A percentile compares a stretch with the other conserved stretches of the same genome.
Conservation (phyloP, 2,329 filamentous ascomycete species). For the Trichoderma afroharzianum region DNA sequence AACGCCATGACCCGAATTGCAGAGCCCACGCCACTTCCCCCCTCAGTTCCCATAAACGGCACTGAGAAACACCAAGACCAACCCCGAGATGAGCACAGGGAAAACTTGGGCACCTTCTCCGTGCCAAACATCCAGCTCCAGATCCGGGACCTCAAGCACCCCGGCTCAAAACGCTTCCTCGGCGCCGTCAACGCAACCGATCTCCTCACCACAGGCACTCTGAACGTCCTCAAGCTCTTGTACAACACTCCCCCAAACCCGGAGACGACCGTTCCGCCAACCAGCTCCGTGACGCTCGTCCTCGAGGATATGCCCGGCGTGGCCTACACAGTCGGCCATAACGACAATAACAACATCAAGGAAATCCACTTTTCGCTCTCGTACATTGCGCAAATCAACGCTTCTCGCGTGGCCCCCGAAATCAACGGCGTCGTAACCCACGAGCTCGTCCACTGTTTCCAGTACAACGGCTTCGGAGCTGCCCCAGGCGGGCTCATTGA, state of each 20-base stretch:
- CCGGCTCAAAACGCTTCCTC: conserved; percentile 66
- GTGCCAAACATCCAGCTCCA: conserved; percentile 58
- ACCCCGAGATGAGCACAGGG: background rate
- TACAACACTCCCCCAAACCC: conserved; percentile 53
- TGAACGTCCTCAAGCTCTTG: conserved; percentile 66
- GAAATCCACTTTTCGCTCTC: conserved; percentile 83
- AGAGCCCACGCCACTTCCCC: background rate
- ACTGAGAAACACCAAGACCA: background rate
- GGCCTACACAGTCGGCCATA: conserved; percentile 79
- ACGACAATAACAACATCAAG: conserved; percentile 82
- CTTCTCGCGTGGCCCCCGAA: conserved; percentile 52
- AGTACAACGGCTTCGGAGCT: conserved; percentile 63
- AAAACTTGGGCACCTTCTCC: conserved; percentile 30
- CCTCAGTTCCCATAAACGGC: background rate
- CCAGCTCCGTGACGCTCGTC: conserved; percentile 80
- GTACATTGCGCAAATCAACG: conserved; percentile 59
- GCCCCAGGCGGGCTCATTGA: conserved; percentile 79
- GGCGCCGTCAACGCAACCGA: conserved; percentile 57
- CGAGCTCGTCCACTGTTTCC: conserved; percentile 93
- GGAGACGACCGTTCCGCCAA: conserved; percentile 52
- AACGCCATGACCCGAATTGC: background rate
- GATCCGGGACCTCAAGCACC: conserved; percentile 54
- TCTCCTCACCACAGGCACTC: conserved; percentile 60
- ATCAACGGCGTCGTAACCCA: conserved; percentile 82
- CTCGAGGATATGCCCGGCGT: conserved; percentile 78